Evolutionary conservation across 768 basidiomycete genomes (phyloP), one percentile per base, ranked within the genome.

Genomic region (Amylocystis lapponica): DNA sequence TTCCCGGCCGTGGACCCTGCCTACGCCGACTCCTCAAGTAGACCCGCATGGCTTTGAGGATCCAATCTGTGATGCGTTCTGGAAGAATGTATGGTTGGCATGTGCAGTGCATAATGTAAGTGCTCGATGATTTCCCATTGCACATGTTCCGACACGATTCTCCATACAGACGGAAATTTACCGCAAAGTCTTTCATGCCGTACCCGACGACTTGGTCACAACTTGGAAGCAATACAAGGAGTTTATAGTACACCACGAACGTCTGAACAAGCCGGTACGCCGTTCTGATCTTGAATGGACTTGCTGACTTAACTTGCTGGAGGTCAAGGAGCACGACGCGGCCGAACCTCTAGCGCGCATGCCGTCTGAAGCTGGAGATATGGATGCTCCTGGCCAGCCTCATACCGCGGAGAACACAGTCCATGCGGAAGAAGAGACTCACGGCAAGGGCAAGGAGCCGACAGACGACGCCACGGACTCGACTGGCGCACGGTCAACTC

Each of bases 221-320:
- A 95, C 94, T 0, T 99, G 95, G 95, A 93, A 93, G 56, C 86
- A 91, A 57, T 97, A 84, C 65, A 94, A 83, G 58, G 88, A 94
- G 49, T 97, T 88, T 54, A 66, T 84, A 35, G 62, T 71, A 5
- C 74, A 85, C 56, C 84, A 91, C 35, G 89, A 91, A 48, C 77
- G 86, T 2, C 55, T 88, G 48, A 77, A 73, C 53, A 86, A 79
- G 63, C 75, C 73, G 25, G 88, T 86, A 56, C 48, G 77, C 63
- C n/a, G n/a, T 33, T 17, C 23, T 36, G 21, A 41, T 29, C 22
- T 20, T 31, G 9, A 11, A 17, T 4, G 9, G 3, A 1, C 10
- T 10, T 13, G 38, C n/a, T 37, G 9, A 32, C 33, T 50, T 4
- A 34, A 12, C 11, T 32, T 38, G 20, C 30, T 41, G 4, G 41